phyloP scores from a whole-genome alignment of 208 protist genomes.

The Leishmania martiniquensis region DNA sequence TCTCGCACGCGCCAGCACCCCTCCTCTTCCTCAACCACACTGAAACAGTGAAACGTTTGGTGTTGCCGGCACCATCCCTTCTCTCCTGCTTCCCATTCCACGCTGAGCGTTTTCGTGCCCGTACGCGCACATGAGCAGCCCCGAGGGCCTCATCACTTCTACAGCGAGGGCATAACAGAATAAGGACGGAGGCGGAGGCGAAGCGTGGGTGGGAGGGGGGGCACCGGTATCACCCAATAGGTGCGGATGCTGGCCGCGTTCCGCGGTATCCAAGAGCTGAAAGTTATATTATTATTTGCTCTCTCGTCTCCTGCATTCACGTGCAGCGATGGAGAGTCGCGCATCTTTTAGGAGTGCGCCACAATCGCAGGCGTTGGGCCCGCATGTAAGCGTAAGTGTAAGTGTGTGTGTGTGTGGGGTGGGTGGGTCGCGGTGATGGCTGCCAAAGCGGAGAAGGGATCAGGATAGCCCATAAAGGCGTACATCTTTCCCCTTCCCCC shows the following conservation, averaged over 20 bases:
- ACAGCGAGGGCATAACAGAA: neutral
- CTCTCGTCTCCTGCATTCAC: neutral
- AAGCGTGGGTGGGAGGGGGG: neutral
- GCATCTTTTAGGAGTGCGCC: neutral
- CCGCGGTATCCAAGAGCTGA: conserved; percentile 9
- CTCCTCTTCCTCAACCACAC: neutral
- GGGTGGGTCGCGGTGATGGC: conserved; percentile 56
- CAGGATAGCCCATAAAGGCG: conserved; percentile 47
- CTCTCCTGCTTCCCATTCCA: neutral
- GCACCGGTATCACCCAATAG: neutral
- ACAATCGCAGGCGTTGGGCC: conserved; percentile 30
- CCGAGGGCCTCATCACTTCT: neutral
- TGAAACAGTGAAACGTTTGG: neutral
- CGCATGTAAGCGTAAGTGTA: conserved; percentile 34
- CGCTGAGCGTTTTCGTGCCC: neutral
- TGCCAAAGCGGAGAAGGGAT: too few species aligned
- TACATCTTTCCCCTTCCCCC: conserved; percentile 36
- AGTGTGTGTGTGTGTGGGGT: too few species aligned
- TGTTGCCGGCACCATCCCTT: neutral
- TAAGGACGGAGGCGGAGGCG: neutral
- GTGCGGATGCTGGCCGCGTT: neutral
- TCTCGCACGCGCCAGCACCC: neutral
- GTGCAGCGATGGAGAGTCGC: neutral
- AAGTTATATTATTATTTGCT: too few species aligned
- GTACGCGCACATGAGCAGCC: neutral